phyloP scores from a whole-genome alignment of 1,139 yeast species.

The Taphrina pruni region DNA sequence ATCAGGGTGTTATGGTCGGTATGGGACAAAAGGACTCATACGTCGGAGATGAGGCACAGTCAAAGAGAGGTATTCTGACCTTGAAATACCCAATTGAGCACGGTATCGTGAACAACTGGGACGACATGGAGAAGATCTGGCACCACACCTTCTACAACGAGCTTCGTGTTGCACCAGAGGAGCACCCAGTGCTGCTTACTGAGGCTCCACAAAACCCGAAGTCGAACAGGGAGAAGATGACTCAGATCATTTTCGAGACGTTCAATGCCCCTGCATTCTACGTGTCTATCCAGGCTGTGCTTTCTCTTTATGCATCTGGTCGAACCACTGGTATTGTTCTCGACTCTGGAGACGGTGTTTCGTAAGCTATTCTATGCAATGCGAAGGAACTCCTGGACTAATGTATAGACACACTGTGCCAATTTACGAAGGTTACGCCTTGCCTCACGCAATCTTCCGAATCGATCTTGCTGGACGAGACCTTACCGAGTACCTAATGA shows the following conservation, averaged over 20 bases:
- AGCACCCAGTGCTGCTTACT: constrained; percentile 96
- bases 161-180: constrained; percentile 98
- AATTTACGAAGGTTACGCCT: constrained; percentile 98
- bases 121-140: constrained; percentile 99
- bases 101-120: constrained; percentile 99
- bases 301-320: constrained; percentile 97
- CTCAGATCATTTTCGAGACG: constrained; percentile 97
- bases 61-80: constrained; percentile 99
- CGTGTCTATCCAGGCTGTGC: constrained; percentile 97
- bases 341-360: constrained; percentile 99
- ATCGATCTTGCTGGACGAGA: constrained; percentile 99
- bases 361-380: constrained; percentile 1
- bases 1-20: constrained; percentile 88
- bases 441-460: constrained; percentile 98
- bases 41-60: constrained; percentile 99
- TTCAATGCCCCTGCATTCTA: constrained; percentile 99
- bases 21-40: constrained; percentile 99
- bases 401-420: constrained; percentile 92
- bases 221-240: constrained; percentile 99
- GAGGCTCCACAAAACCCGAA: constrained; percentile 99
- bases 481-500: constrained; percentile 97
- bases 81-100: constrained; percentile 99
- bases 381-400: not conserved
- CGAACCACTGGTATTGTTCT: constrained; percentile 99
- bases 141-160: constrained; percentile 97